These are phyloP conservation scores for Rhynchospora pubera DNA, from an alignment of 176 grass and related monocot genomes.

Conservation along the genomic window DNA sequence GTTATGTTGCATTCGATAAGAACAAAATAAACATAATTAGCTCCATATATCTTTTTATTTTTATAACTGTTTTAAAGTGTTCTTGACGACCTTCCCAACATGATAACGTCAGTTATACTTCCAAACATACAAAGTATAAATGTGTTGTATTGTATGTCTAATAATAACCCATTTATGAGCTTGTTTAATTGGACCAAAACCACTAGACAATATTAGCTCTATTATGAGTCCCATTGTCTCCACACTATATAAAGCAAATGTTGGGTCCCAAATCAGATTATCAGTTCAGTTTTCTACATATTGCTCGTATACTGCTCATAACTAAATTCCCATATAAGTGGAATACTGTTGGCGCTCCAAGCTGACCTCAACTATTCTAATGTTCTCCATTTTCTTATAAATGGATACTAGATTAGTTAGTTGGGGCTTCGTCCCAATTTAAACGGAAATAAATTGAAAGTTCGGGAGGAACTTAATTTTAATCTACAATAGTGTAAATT, in stretches of 20 bases:
- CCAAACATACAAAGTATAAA: background rate
- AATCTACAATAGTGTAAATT: too few species aligned
- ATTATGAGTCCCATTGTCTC: constrained; percentile 11
- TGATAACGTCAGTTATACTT: background rate
- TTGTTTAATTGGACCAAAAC: too few species aligned
- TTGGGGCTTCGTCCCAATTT: too few species aligned
- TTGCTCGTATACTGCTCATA: background rate
- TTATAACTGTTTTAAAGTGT: background rate
- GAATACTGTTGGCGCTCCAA: background rate
- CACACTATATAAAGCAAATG: background rate
- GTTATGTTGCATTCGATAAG: too few species aligned
- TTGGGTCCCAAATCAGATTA: background rate
- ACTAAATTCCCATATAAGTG: background rate
- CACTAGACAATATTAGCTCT: background rate
- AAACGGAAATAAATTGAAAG: too few species aligned
- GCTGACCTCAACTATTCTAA: background rate
- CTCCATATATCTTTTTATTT: too few species aligned
- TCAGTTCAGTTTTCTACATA: background rate
- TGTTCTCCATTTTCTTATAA: background rate
- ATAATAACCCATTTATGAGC: background rate
- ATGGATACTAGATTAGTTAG: background rate
- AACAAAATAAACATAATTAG: too few species aligned
- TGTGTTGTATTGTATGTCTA: too few species aligned
- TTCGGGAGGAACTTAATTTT: too few species aligned
- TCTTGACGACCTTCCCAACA: background rate